Evolutionary conservation across 2,329 filamentous ascomycete species (phyloP), one percentile per base, ranked within the genome.

Genomic region (Ophiosphaerella herpotricha): DNA sequence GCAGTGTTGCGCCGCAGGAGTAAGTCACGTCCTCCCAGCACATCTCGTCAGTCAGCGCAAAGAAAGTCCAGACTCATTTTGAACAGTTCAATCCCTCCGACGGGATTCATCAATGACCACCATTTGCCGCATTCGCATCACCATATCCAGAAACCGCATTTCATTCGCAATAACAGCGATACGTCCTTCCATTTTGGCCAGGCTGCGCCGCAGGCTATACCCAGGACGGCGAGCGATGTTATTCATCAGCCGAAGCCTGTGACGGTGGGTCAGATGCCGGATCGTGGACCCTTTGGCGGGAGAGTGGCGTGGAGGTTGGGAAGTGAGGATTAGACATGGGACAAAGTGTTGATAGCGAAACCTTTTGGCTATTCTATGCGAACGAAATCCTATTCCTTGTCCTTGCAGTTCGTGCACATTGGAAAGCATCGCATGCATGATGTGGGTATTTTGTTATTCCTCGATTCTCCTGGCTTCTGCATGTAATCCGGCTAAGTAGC

Each of bases 261-360:
- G 43, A 53, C 57, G n/a, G 50, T 62, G 5, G 61, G 57, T 7
- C 52, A 52, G 34, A 55, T 62, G 23, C 53, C 43, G 3, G 55
- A 56, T 5, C 37, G 43, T 40, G 46, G 49, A n/a, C 51, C 12
- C 16, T 18, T 29, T 5, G 39, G 55, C 38, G 63, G 63, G 7
- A 58, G 63, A n/a, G 63, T 72, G 44, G 60, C 68, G 50, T 73
- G 70, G 70, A 66, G 67, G 40, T 53, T 73, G 47, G 68, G 70
- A 8, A 69, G 66, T 18, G 70, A 73, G 46, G 55, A 60, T 14
- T 66, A 39, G 26, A 29, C 26, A 29, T 29, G 50, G 12, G 16
- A 2, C 7, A 2, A 23, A 31, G 31, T 3, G n/a, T 35, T 31
- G 34, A 23, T 13, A 13, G 8, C 26, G 26, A 29, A 8, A 8